Evolutionary conservation across 2,329 filamentous ascomycete species (phyloP), one percentile per base, ranked within the genome.

Genomic region (Verticillium dahliae): DNA sequence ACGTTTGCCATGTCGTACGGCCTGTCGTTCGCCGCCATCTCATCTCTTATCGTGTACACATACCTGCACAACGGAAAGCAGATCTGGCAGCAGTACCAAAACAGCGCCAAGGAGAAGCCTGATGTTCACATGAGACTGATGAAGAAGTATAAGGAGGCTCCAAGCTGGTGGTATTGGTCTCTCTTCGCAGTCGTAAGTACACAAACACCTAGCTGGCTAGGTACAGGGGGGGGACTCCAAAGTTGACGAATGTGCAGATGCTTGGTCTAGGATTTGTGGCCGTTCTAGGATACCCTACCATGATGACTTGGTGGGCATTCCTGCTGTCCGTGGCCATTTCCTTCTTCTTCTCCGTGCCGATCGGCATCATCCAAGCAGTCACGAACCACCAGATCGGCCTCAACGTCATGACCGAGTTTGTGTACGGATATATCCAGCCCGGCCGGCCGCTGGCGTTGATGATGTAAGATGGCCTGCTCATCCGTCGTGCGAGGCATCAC

Each of bases 351-450:
- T 78, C 86, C 9, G 73, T 91, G 13, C 88, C 88, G 0, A 87
- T 87, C 56, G 86, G 86, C 50, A 90, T 91, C 62, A 85, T 91
- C 38, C 82, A 90, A 68, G 89, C 87, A 41, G 80, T 87, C 4
- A 89, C 89, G 4, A 86, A 90, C 69, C 87, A 88, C 71, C 78
- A 90, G 76, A 86, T 91, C 41, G 88, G 87, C 1, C 77, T 92
- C 39, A 92, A 92, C 65, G 88, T 92, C 33, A 76, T 92, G 64
- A 90, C 88, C 1, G 89, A 91, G 74, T 90, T 91, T 65, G 76
- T 92, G 4, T 85, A 86, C 62, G 90, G 90, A 1, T 92, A 92
- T 68, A 89, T 92, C 68, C 87, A 90, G 65, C 89, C 89, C 0
- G 90, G 90, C 2, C 77, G 83, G 6, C 89, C 90, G 0, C 75